Base-by-base conservation (phyloP, 139 green algal species). In the Coelastrella sp. region DNA sequence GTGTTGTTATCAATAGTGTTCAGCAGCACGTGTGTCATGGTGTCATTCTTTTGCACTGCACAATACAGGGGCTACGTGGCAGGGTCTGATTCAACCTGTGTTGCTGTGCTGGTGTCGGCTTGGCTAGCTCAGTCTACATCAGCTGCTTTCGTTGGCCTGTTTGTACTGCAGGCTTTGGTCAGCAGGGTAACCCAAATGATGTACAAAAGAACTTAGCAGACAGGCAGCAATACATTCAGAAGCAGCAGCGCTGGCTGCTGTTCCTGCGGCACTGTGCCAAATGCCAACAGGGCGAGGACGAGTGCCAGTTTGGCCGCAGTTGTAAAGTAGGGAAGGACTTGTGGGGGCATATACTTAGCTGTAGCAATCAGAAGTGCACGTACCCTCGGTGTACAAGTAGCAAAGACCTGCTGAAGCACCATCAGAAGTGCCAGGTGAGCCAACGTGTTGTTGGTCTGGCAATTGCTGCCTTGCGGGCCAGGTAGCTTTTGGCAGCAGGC, bases 231-330 rank as follows among this genome's bases (percentile, higher is more conserved):
- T 90, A 91, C 85, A 91, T 96, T 19, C 91, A 94, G 87, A 96
- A 99, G 93, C 97, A 99, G 93, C 98, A 99, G 94, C 93, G 96
- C 19, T 99, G 97, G 97, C 95, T 99, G 64, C 94, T 99, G 64
- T 99, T 99, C 92, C 88, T 99, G 77, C 95, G 98, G 64, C 98
- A 99, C 95, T 99, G 96, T 88, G 95, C 95, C 19, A 98, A 98
- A 92, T 99, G 98, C 93, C 94, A 85, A 87, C 90, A 92, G 77
- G 66, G 90, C 3, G 94, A 98, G 82, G 94, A 93, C 4, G 90
- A 97, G 86, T 99, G 98, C 94, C 93, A 95, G 89, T 97, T 95
- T 92, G 94, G 92, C 20, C 73, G 79, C 92, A 96, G 91, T 85
- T 97, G 95, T 92, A 90, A 90, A 20, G 91, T 97, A 68, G 96